Evolutionary conservation across 345 rosid genomes (phyloP).

Genomic region (Heritiera fomes): DNA sequence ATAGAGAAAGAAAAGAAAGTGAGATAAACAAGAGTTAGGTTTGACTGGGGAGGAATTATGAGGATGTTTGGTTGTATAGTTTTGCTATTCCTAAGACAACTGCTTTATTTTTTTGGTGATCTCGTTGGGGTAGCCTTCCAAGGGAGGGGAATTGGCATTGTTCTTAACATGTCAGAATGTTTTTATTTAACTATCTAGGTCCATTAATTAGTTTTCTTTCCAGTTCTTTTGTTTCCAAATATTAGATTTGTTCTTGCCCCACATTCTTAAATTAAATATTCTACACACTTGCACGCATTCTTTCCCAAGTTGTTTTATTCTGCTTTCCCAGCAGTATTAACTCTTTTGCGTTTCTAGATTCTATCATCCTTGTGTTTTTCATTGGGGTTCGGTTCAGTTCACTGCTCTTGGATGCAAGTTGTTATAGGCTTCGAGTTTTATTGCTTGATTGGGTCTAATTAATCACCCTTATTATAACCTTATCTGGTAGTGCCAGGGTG

Average conservation of each 20-base stretch:
- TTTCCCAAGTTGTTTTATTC: too few species aligned
- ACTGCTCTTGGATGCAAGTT: background rate
- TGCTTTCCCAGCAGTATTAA: background rate
- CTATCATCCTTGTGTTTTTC: too few species aligned
- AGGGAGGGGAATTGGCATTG: background rate
- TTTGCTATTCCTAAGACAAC: conserved; percentile 24
- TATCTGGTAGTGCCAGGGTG: background rate
- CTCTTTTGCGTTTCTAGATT: too few species aligned
- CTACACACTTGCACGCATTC: background rate
- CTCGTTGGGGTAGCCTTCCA: background rate
- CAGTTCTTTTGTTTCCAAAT: background rate
- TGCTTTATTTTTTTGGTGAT: background rate
- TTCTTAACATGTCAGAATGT: background rate
- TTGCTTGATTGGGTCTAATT: background rate
- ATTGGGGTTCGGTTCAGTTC: too few species aligned
- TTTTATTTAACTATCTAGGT: background rate
- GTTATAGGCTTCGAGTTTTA: background rate
- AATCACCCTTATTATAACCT: too few species aligned
- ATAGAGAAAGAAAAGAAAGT: conserved; percentile 13
- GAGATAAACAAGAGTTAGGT: conserved; percentile 17
- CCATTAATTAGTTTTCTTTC: background rate
- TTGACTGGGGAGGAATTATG: conserved; percentile 20
- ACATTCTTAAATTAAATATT: background rate
- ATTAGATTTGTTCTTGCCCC: background rate
- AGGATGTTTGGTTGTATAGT: conserved; percentile 40